Base-by-base conservation (phyloP, 2,329 filamentous ascomycete genomes). In the Teratosphaeriaceae sp. region DNA sequence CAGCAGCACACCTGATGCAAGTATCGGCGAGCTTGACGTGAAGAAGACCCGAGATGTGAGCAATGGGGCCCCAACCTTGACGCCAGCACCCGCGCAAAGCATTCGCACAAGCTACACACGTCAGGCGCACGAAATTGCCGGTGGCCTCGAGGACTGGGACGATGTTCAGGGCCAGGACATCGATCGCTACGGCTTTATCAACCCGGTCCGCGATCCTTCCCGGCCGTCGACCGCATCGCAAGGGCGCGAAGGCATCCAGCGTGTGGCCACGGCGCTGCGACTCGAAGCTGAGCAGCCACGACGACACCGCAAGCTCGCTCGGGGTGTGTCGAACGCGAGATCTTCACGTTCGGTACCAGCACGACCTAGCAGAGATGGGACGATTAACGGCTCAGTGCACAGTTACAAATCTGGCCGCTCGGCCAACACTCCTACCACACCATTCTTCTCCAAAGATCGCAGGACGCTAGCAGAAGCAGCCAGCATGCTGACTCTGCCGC, bases 181-280 rank as follows among this genome's bases (percentile, higher is more conserved):
- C 3, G 79, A 83, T 58, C 70, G 79, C 46, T 83, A 82, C 57
- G 79, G 79, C 8, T 83, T 83, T 62, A 82, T 83, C 47, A 59
- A 73, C 12, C 67, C 69, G 3, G 65, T 59, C 31, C 67, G 64
- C 45, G 48, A 51, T 12, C 47, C 55, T 7, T 66, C 68, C 3
- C 55, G 60, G 19, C 60, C 48, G 8, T 54, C 55, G 3, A 49
- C 41, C 9, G 38, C 46, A 22, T 51, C 45, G 3, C 38, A 55
- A 3, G 50, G 52, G 31, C 56, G 54, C 18, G 46, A 57, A 2
- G 55, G 55, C 21, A 65, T 81, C 20, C 77, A 79, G 50, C 69
- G 79, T 16, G 75, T 82, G n/a, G 76, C 78, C 2, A 81, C 79
- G 1, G 72, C 74, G 30, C 65, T 83, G 30, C 68, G 76, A 48